Evolutionary conservation across 306 rosid species (phyloP), one percentile per base, ranked within the genome.

Genomic region (Trifolium repens): DNA sequence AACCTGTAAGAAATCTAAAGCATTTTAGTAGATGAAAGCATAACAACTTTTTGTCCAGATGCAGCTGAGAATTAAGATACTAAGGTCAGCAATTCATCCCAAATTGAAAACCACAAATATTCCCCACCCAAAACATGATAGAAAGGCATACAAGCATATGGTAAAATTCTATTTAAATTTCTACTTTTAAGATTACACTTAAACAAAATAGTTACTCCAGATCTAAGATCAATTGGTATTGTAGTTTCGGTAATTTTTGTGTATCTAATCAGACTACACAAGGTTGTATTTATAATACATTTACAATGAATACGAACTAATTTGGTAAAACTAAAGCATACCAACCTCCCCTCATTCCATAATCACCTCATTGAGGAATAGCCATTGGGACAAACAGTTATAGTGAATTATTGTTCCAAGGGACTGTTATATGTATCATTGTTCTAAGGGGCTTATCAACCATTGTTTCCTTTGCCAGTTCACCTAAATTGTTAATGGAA

Each of bases 1-100:
- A 76, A 87, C 82, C 96, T 94, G 89, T 75, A 82, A 81, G 66
- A 69, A 59, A 61, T 74, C 72, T 24, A 58, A 35, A 55, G 57
- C 53, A 72, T 35, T 44, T 73, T 26, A n/a, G 53, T 39, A 37
- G 67, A 53, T 37, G 22, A 66, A 44, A 66, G 67, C 19, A 37
- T 16, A 42, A 55, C 4, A 46, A 13, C 52, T 35, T 46, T 19
- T 39, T 72, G 39, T 62, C 43, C 55, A 52, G 37, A 35, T 54
- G 67, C 54, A 70, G 32, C 79, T 62, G 62, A 19, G 22, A 53
- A 62, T 62, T 57, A 69, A 59, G 78, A 73, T 47, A 66, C 10
- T 32, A 67, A 71, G 61, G 58, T 32, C 1, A 1, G 75, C 19
- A 22, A 19, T 72, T n/a, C 44, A 34, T 55, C 74, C 37, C 55